phyloP scores from a whole-genome alignment of 169 alveolate species.

The Besnoitia besnoiti region DNA sequence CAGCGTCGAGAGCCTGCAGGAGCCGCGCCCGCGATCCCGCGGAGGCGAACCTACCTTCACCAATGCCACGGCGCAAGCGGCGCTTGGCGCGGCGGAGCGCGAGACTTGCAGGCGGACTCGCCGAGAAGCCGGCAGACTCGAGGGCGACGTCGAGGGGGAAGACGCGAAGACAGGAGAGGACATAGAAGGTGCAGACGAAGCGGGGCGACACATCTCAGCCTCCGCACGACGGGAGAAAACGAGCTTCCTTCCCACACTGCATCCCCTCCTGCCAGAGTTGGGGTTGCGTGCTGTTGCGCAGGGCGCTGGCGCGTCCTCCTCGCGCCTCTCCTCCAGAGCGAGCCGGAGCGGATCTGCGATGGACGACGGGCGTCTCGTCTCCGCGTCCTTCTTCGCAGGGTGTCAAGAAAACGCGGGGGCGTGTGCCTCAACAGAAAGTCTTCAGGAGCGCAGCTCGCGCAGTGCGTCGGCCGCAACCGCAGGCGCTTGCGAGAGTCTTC shows the following conservation, averaged over 20 bases:
- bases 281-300: not conserved
- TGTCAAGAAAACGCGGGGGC: too few species aligned
- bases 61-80: not conserved
- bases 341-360: not conserved
- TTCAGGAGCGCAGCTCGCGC: too few species aligned
- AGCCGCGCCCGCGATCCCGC: slow-evolving; percentile 18
- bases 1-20: slow-evolving; percentile 9
- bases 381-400: too few species aligned
- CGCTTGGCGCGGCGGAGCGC: not conserved
- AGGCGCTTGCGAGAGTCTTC: not conserved
- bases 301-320: not conserved
- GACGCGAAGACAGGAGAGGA: not conserved
- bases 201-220: not conserved
- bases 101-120: not conserved
- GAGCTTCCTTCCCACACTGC: not conserved
- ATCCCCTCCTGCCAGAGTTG: not conserved
- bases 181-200: not conserved
- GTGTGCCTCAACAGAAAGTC: too few species aligned
- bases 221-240: not conserved
- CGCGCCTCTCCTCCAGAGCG: not conserved
- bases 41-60: slow-evolving; percentile 28
- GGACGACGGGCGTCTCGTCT: too few species aligned
- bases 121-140: too few species aligned
- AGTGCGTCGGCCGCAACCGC: not conserved
- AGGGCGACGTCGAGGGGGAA: not conserved